Evolutionary conservation across 495 filamentous ascomycete genomes (phyloP).

Genomic region (Annulohypoxylon bovei): DNA sequence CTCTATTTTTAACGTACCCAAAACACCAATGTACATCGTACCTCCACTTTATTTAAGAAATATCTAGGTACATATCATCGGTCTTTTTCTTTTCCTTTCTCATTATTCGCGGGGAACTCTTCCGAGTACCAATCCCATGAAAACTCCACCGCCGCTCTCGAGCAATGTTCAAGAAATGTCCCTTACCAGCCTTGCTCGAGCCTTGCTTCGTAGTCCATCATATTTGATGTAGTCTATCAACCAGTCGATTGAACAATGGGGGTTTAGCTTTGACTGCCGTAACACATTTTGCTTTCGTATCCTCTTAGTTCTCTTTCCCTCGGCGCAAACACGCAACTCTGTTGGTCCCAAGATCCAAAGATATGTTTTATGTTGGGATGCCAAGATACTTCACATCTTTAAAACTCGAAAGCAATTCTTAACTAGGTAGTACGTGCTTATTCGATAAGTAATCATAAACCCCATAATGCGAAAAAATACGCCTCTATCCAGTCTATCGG

Average conservation of each 20-base stretch:
- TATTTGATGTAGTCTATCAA: neutral
- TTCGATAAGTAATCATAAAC: neutral
- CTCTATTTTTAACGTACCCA: neutral
- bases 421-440: neutral
- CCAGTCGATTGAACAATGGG: neutral
- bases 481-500: conserved; percentile 14
- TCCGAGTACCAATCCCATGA: conserved; percentile 14
- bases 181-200: conserved; percentile 20
- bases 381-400: neutral
- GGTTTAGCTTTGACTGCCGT: neutral
- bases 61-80: too few relatives aligned
- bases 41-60: neutral
- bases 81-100: neutral
- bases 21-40: neutral
- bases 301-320: conserved; percentile 10
- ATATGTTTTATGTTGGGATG: conserved; percentile 13
- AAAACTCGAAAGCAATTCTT: conserved; percentile 13
- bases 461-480: neutral
- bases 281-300: conserved; percentile 15
- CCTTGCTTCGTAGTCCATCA: conserved; percentile 7
- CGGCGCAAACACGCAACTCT: neutral
- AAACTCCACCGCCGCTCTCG: conserved; percentile 34
- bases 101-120: conserved; percentile 21
- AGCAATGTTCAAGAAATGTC: neutral
- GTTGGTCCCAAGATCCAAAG: conserved; percentile 11